Base-by-base conservation (phyloP, 164 flowering plant genomes). In the Berberis vulgaris region DNA sequence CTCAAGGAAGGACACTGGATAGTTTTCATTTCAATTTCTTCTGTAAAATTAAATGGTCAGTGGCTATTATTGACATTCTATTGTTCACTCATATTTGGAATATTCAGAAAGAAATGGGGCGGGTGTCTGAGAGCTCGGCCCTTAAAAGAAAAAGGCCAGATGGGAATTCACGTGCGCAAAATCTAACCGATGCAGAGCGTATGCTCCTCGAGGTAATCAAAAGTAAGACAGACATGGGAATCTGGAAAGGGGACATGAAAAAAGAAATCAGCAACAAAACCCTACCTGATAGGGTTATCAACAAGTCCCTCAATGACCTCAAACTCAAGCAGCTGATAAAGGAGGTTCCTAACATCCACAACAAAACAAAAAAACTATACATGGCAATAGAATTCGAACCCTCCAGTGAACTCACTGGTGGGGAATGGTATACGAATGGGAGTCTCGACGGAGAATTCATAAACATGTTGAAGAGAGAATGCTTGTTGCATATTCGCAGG, bases 321-420 rank as follows among this genome's bases (percentile, higher is more conserved):
- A 64, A 64, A 59, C 44, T 45, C 12, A 79, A 76, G 71, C 63
- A 58, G 1, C 60, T 77, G 71, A 84, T 94, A 50, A 94, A 91
- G 70, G 80, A 78, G 63, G 88, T 94, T 1, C 61, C 57, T 2
- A 80, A 81, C 65, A 62, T 84, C 44, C 75, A 80, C 56, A 75
- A 68, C 74, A 86, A 79, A 59, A 78, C 77, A 6, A 79, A 54
- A 43, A 86, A 85, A 41, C 74, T 65, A 59, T 84, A 67, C 65
- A 79, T 95, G 81, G 89, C 84, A 2, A 67, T 67, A 1, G 96
- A 95, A 50, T 86, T 84, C 55, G 81, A 85, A 57, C 96, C 99
- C 2, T 81, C 97, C 0, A 69, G 71, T 65, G 97, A 85, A 52
- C 54, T 86, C 26, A 81, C 83, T 3, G 99, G 99, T 2, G 99